Percentiles rank a stretch among this genome's conserved stretches.
These are phyloP conservation scores for Emmonsiellopsis sp. DNA, from an alignment of 2,329 filamentous ascomycete species.

Conservation along the genomic window DNA sequence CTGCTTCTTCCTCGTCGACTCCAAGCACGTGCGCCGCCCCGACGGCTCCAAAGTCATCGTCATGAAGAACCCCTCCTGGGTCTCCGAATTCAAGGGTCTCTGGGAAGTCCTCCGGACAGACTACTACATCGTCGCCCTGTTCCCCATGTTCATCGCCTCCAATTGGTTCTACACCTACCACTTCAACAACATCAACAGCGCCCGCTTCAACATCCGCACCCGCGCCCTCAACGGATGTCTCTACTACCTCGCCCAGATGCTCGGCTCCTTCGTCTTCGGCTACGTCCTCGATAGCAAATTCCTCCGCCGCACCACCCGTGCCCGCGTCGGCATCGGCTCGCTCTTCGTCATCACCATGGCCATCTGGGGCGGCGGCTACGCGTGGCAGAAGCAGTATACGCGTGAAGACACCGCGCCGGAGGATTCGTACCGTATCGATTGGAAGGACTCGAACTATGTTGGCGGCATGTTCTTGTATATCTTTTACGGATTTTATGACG, in stretches of 20 bases:
- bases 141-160: slow-evolving; percentile 72
- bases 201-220: slow-evolving; percentile 65
- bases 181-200: slow-evolving; percentile 63
- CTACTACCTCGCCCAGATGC: slow-evolving; percentile 73
- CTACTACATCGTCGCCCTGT: slow-evolving; percentile 64
- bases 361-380: slow-evolving; percentile 77
- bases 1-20: slow-evolving; percentile 61
- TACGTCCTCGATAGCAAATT: slow-evolving; percentile 55
- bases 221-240: slow-evolving; percentile 67
- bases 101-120: slow-evolving; percentile 63
- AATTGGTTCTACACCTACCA: slow-evolving; percentile 79
- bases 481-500: slow-evolving; percentile 84
- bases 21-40: slow-evolving; percentile 60
- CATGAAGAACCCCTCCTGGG: slow-evolving; percentile 87
- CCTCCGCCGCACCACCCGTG: slow-evolving; percentile 57
- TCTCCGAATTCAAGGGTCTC: slow-evolving; percentile 67
- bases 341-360: slow-evolving; percentile 64
- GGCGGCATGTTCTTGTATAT: slow-evolving; percentile 84
- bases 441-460: slow-evolving; percentile 51
- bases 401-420: slow-evolving; percentile 28
- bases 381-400: slow-evolving; percentile 57
- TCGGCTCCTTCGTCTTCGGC: slow-evolving; percentile 66
- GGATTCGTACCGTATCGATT: slow-evolving; percentile 20
- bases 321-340: slow-evolving; percentile 52
- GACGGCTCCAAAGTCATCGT: slow-evolving; percentile 74